Evolutionary conservation across 495 filamentous ascomycete genomes (phyloP).

Genomic region (Podospora australis): DNA sequence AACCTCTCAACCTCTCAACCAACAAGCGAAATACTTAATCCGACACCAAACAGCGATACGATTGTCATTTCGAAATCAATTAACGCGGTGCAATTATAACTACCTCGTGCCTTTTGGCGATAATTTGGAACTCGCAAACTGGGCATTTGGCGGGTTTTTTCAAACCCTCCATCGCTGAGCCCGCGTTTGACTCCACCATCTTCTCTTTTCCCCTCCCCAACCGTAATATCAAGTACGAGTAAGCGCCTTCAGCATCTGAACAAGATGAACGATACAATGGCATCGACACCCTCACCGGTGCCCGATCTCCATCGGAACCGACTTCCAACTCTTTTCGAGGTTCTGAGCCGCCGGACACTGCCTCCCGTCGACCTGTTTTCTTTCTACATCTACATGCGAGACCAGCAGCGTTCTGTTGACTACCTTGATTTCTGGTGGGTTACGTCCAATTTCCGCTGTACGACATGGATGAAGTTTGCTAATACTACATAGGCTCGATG

Average conservation of each 20-base stretch:
- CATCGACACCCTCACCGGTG: slow-evolving; percentile 31
- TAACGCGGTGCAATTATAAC: slow-evolving; percentile 1
- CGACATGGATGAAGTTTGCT: slow-evolving; percentile 3
- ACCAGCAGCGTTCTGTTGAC: slow-evolving; percentile 95
- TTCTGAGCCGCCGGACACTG: slow-evolving; percentile 81
- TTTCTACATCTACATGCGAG: slow-evolving; percentile 99
- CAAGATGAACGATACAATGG: slow-evolving; percentile 34
- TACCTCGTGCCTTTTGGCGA: too few relatives aligned
- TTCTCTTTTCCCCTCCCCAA: not conserved
- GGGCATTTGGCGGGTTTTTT: too few relatives aligned
- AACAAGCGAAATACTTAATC: not conserved
- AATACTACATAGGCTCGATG: slow-evolving; percentile 78
- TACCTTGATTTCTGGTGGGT: slow-evolving; percentile 96
- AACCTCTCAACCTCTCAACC: not conserved
- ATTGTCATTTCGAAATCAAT: not conserved
- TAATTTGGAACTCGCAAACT: too few relatives aligned
- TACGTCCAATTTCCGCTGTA: not conserved
- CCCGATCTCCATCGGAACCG: slow-evolving; percentile 63
- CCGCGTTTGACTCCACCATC: not conserved
- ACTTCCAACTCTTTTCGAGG: slow-evolving; percentile 89
- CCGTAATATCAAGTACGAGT: slow-evolving; percentile 1
- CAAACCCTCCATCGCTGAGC: too few relatives aligned
- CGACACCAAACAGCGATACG: not conserved
- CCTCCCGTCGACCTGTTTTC: slow-evolving; percentile 95
- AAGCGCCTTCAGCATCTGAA: not conserved